phyloP scores from a whole-genome alignment of 1,284 basidiomycete species.

The Grifola frondosa region DNA sequence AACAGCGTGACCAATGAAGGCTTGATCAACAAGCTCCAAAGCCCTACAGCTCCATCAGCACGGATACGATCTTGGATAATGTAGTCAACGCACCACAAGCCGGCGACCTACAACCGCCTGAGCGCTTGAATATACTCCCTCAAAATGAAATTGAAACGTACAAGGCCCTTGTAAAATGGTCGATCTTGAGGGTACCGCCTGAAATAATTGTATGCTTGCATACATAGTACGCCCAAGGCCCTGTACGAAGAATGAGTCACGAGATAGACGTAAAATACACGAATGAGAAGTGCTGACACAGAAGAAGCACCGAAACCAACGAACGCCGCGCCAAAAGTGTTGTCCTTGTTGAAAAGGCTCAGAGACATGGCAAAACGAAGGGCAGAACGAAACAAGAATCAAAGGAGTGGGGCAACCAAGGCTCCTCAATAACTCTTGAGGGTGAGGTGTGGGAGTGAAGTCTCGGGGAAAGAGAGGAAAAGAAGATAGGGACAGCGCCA shows the following conservation, averaged over 20 bases:
- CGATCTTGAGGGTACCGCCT: conserved; percentile 56
- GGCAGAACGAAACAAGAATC: too few species aligned
- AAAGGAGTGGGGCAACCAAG: too few species aligned
- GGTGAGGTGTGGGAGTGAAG: conserved; percentile 4
- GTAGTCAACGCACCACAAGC: conserved; percentile 41
- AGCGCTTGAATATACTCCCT: too few species aligned
- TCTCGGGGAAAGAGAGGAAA: conserved; percentile 3
- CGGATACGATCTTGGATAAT: background rate
- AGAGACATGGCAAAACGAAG: conserved; percentile 6
- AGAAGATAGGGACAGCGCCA: too few species aligned
- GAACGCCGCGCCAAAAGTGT: conserved; percentile 60
- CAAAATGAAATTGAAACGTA: too few species aligned
- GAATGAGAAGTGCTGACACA: conserved; percentile 30
- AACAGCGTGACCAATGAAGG: conserved; percentile 53
- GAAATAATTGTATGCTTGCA: conserved; percentile 57
- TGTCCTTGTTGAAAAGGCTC: conserved; percentile 36
- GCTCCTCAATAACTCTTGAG: too few species aligned
- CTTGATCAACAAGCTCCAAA: conserved; percentile 53
- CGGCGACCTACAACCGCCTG: conserved; percentile 42
- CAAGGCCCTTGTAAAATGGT: conserved; percentile 51
- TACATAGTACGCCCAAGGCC: conserved; percentile 49
- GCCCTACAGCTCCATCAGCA: conserved; percentile 34
- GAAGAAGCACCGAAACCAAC: conserved; percentile 54
- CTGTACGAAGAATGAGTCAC: conserved; percentile 26
- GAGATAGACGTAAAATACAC: background rate